Evolutionary conservation across 805 yeast species (phyloP), one percentile per base, ranked within the genome.

Genomic region (Candida ipomoeae): DNA sequence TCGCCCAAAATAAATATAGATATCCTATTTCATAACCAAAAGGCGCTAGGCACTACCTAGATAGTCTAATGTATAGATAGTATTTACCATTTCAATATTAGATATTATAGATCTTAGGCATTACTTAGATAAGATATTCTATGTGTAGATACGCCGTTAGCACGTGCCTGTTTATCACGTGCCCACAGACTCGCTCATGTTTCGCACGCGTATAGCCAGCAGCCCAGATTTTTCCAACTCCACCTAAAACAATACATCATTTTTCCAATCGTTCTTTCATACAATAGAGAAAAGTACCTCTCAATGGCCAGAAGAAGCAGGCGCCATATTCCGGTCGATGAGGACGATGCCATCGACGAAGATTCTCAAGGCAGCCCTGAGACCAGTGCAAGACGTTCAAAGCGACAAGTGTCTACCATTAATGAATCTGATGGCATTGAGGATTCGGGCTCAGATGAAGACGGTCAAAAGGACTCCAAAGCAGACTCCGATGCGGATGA

Each of bases 291-390:
- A 17, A 54, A 51, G 34, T 54, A 44, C 36, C 26, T 37, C 35
- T 33, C 48, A 26, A 58, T 60, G 60, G 53, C 56, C 14, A 55
- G 59, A 49, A 56, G 59, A 23, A 40, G 52, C 17, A 47, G 58
- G 52, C 49, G 57, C 14, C 49, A 48, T 10, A 41, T 33, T 31
- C 35, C 39, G 13, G 50, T 50, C 35, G 57, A 49, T n/a, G 53
- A 50, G 17, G 56, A 48, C 8, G 53, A 48, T 35, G 49, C 46
- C 3, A 20, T 10, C 14, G 47, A 31, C 13, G 40, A 44, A n/a
- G 26, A 47, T 8, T 18, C 52, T 8, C 26, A 36, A 11, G 38
- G 32, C 8, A 38, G 40, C 21, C 31, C 38, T 13, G 42, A 36
- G n/a, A 43, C 46, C 18, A 45, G 40, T 29, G 51, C 42, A 15